Evolutionary conservation across 2,329 filamentous ascomycete genomes (phyloP).

Genomic region (Elsinoe necatrix): DNA sequence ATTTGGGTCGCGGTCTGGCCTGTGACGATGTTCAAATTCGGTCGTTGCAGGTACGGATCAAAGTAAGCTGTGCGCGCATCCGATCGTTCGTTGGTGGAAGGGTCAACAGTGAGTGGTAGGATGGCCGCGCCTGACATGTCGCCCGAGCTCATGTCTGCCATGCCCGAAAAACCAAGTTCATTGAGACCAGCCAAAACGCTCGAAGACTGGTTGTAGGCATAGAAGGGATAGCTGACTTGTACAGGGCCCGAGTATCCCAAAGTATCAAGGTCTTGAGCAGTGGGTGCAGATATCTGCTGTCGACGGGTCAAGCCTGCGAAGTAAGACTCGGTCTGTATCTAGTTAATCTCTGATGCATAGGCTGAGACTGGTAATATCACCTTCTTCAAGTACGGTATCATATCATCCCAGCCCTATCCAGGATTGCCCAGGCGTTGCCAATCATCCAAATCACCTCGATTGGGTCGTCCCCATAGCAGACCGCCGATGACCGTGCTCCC

Average conservation of each 20-base stretch:
- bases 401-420: constrained; percentile 50
- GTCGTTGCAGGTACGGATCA: constrained; percentile 27
- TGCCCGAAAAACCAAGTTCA: constrained; percentile 31
- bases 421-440: constrained; percentile 51
- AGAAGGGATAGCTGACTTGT: constrained; percentile 40
- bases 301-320: not conserved
- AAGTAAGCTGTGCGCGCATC: constrained; percentile 36
- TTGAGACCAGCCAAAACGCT: constrained; percentile 33
- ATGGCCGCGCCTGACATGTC: constrained; percentile 32
- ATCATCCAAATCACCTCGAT: constrained; percentile 39
- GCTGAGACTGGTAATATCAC: not conserved
- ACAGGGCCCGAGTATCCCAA: constrained; percentile 41
- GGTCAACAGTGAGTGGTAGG: constrained; percentile 31
- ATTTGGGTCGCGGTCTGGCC: constrained; percentile 31
- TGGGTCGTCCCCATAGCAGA: constrained; percentile 24
- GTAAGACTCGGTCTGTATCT: not conserved
- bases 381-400: constrained; percentile 33
- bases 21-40: constrained; percentile 32
- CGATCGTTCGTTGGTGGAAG: constrained; percentile 32
- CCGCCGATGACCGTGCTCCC: constrained; percentile 30
- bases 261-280: constrained; percentile 26
- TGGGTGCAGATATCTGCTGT: not conserved
- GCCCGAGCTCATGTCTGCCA: constrained; percentile 33
- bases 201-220: constrained; percentile 31
- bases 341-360: no score